Conservation (phyloP, 768 basidiomycete genomes). For the Amanita polypyramis region DNA sequence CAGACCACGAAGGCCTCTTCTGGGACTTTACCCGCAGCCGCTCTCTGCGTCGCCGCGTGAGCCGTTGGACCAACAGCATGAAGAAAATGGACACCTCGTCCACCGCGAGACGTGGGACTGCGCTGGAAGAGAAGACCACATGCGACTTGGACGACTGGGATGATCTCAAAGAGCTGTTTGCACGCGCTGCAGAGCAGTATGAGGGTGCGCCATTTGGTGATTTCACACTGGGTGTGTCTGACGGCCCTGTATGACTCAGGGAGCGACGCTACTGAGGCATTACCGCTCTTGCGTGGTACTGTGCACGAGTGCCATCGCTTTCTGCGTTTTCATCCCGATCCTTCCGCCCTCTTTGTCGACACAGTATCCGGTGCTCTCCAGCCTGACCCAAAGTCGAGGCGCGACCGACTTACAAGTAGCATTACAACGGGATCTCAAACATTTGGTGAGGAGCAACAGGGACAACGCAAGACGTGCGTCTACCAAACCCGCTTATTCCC, state of each 20-base stretch:
- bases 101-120: slow-evolving; percentile 17
- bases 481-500: neutral
- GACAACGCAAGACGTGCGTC: slow-evolving; percentile 12
- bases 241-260: slow-evolving; percentile 16
- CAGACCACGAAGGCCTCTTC: neutral
- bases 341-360: slow-evolving; percentile 36
- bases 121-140: slow-evolving; percentile 11
- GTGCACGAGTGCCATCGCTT: slow-evolving; percentile 64
- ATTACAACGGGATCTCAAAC: neutral
- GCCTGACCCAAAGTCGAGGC: neutral
- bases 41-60: neutral
- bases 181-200: slow-evolving; percentile 43
- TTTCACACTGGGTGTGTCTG: neutral
- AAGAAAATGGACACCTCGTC: slow-evolving; percentile 26
- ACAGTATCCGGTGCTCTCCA: slow-evolving; percentile 9
- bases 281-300: slow-evolving; percentile 49
- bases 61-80: neutral
- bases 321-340: slow-evolving; percentile 42
- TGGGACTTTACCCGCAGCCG: no score
- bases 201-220: slow-evolving; percentile 32
- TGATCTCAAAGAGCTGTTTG: slow-evolving; percentile 54
- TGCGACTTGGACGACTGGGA: slow-evolving; percentile 50
- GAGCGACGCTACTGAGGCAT: slow-evolving; percentile 36
- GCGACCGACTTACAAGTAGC: neutral
- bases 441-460: slow-evolving; percentile 2